Evolutionary conservation across 2,329 filamentous ascomycete species (phyloP).

Genomic region (Aureobasidium zeae): DNA sequence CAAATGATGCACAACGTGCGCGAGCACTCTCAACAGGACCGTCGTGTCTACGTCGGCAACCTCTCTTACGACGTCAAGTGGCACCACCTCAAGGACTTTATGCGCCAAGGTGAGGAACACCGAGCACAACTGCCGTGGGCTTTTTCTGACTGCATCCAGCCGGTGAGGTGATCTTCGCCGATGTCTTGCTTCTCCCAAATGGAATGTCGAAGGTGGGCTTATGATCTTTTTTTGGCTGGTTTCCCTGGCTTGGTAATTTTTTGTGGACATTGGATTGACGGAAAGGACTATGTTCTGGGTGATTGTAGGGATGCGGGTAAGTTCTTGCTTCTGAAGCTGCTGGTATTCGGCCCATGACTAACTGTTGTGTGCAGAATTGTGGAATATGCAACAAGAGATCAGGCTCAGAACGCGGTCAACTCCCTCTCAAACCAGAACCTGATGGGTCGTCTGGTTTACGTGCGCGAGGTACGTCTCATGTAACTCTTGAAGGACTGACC

Average conservation of each 20-base stretch:
- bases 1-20: conserved; percentile 93
- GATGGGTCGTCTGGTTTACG: conserved; percentile 97
- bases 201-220: conserved; percentile 99
- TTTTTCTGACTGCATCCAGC: conserved; percentile 47
- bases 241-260: conserved; percentile 51
- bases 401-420: conserved; percentile 94
- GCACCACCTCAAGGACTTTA: conserved; percentile 99
- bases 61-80: conserved; percentile 99
- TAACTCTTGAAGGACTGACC: neutral
- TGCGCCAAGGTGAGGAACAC: conserved; percentile 80
- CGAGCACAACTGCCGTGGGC: neutral
- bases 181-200: conserved; percentile 98
- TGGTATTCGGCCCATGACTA: conserved; percentile 22
- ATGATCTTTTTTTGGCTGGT: conserved; percentile 78
- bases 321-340: conserved; percentile 32
- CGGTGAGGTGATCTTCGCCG: conserved; percentile 98
- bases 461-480: conserved; percentile 68
- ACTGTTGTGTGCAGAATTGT: conserved; percentile 65
- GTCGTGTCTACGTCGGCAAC: conserved; percentile 98
- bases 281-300: conserved; percentile 80
- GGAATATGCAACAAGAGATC: conserved; percentile 99
- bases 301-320: conserved; percentile 99
- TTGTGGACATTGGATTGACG: conserved; percentile 98
- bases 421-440: conserved; percentile 98
- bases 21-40: conserved; percentile 95